Evolutionary conservation across 495 filamentous ascomycete species (phyloP).

Genomic region (Bacidia rubella): DNA sequence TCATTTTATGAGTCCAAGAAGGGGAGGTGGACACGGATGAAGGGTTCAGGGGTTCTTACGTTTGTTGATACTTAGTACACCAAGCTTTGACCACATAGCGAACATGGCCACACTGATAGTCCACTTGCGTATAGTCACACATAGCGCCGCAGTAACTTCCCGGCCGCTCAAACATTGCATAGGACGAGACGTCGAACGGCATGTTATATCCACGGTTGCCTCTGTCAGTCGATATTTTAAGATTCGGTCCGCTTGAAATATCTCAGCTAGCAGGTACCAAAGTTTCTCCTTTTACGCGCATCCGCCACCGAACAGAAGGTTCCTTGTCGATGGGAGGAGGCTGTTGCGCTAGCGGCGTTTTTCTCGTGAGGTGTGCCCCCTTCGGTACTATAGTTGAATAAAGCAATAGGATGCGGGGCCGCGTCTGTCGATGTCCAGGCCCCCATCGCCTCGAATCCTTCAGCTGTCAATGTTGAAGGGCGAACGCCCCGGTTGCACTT

Average conservation of each 20-base stretch:
- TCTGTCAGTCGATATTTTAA: not conserved
- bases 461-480: not conserved
- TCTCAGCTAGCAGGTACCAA: not conserved
- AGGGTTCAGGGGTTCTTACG: constrained; percentile 8
- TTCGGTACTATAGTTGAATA: not conserved
- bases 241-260: not conserved
- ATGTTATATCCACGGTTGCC: not conserved
- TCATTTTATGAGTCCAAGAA: not conserved
- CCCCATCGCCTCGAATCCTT: not conserved
- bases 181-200: not conserved
- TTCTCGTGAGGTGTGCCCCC: not conserved
- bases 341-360: not conserved
- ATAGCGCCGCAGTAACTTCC: constrained; percentile 19
- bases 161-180: not conserved
- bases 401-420: not conserved
- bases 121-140: constrained; percentile 42
- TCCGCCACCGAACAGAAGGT: not conserved
- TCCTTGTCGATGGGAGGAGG: not conserved
- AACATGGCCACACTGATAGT: constrained; percentile 36
- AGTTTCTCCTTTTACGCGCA: not conserved
- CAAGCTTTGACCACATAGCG: constrained; percentile 38
- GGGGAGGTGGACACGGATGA: not conserved
- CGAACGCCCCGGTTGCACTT: too few relatives aligned
- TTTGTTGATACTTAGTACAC: constrained; percentile 38
- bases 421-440: not conserved